phyloP scores from a whole-genome alignment of 2,329 filamentous ascomycete genomes.

The Penicillium sp. region DNA sequence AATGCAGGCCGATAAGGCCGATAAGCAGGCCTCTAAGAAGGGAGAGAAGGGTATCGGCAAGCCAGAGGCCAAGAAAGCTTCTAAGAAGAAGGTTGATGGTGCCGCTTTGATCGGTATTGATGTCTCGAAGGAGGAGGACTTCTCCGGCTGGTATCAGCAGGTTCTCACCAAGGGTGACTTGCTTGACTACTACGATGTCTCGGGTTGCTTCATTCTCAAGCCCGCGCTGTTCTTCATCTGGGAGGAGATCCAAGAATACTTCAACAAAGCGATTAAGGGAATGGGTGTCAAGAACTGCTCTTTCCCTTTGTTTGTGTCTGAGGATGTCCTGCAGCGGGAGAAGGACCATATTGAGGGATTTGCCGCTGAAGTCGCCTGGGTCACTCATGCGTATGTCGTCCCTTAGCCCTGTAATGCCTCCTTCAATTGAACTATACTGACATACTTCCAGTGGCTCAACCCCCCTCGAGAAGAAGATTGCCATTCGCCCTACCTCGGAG shows the following conservation, averaged over 20 bases:
- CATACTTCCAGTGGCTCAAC: constrained; percentile 63
- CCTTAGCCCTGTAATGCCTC: background rate
- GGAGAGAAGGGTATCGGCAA: constrained; percentile 17
- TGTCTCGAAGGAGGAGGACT: constrained; percentile 73
- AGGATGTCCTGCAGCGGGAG: constrained; percentile 75
- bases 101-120: constrained; percentile 76
- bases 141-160: constrained; percentile 94
- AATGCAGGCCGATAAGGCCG: constrained; percentile 36
- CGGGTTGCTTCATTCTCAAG: constrained; percentile 93
- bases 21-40: constrained; percentile 29
- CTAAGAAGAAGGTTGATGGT: constrained; percentile 51
- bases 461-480: constrained; percentile 73
- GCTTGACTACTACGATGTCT: constrained; percentile 96
- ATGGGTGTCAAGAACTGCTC: constrained; percentile 92
- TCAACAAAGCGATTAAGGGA: constrained; percentile 65
- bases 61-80: constrained; percentile 6
- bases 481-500: constrained; percentile 61
- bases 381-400: constrained; percentile 40
- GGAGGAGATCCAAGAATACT: constrained; percentile 55
- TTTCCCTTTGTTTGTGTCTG: constrained; percentile 90
- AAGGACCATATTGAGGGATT: constrained; percentile 99
- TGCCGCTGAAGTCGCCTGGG: constrained; percentile 58
- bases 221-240: constrained; percentile 59
- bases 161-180: constrained; percentile 93
- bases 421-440: constrained; percentile 5